phyloP scores from a whole-genome alignment of 106 monocot genomes.

The Dendrobium nobile region DNA sequence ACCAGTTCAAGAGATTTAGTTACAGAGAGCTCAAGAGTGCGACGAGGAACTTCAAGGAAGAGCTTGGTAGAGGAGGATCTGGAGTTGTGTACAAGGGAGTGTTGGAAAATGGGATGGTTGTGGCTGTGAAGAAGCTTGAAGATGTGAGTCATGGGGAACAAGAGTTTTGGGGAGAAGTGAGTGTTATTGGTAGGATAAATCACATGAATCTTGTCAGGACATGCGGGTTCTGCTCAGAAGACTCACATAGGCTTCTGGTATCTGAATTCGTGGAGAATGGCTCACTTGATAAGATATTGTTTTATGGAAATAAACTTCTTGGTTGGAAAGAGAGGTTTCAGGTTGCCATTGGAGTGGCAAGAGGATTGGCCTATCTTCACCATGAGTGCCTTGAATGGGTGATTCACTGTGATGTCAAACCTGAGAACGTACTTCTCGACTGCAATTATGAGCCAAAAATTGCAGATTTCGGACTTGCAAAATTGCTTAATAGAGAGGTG shows the following conservation, averaged over 20 bases:
- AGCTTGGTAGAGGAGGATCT: constrained; percentile 53
- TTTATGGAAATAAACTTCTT: constrained; percentile 13
- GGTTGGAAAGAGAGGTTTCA: constrained; percentile 43
- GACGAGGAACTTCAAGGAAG: constrained; percentile 39
- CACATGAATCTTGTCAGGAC: constrained; percentile 72
- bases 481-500: constrained; percentile 12
- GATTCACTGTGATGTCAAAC: constrained; percentile 64
- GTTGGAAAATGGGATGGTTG: constrained; percentile 36
- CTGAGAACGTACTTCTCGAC: constrained; percentile 55
- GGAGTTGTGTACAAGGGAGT: constrained; percentile 56
- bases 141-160: constrained; percentile 45
- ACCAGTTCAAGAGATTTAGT: constrained; percentile 44
- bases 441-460: constrained; percentile 27
- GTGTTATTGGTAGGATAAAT: constrained; percentile 43
- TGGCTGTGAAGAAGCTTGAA: constrained; percentile 55
- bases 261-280: constrained; percentile 55
- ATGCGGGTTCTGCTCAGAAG: constrained; percentile 52
- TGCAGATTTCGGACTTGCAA: constrained; percentile 21
- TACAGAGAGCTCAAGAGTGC: constrained; percentile 43
- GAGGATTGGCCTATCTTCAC: constrained; percentile 59
- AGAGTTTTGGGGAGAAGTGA: constrained; percentile 52
- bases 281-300: constrained; percentile 46
- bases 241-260: constrained; percentile 36
- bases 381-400: constrained; percentile 72
- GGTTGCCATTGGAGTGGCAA: constrained; percentile 52